Evolutionary conservation across 164 flowering plant species (phyloP), one percentile per base, ranked within the genome.

Genomic region (Pachysandra terminalis): DNA sequence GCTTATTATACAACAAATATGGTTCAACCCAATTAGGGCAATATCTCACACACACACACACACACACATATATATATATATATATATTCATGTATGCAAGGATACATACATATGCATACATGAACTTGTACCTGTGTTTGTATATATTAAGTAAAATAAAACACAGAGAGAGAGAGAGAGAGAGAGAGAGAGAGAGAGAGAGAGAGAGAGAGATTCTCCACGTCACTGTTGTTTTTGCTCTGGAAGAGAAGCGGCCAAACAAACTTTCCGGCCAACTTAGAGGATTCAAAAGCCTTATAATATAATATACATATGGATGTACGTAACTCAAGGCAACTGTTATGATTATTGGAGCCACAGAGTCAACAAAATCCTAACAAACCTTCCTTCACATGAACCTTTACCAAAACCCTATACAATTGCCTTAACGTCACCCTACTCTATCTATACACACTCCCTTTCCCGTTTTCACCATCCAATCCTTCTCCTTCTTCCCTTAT

Each of bases 291-390:
- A 63, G 10, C 51, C 51, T 45, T 45, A 15, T 5, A 45, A 45
- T 45, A 45, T 45, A 45, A 24, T 22, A 19, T 64, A 71, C 53
- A 53, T 26, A 62, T 40, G 25, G 8, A 35, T 59, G 70, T 73
- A 78, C 85, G 80, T 72, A 78, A 78, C 71, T 61, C 77, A 73
- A 60, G 73, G 77, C 65, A 77, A 71, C 87, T 70, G 90, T 80
- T 84, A 73, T 79, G 82, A 82, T 88, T 80, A 80, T 85, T 86
- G 75, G 61, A 56, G n/a, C n/a, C 73, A 59, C 70, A 63, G 78
- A 78, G 95, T 87, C 95, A 89, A 87, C 83, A 56, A 80, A 73
- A 85, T 87, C 91, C 85, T 80, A 85, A 89, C 95, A 76, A 81
- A n/a, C n/a, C 63, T 69, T 35, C 22, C 53, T 65, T 66, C 71